phyloP scores from a whole-genome alignment of 768 basidiomycete species.

The Lactarius pseudohatsudake region DNA sequence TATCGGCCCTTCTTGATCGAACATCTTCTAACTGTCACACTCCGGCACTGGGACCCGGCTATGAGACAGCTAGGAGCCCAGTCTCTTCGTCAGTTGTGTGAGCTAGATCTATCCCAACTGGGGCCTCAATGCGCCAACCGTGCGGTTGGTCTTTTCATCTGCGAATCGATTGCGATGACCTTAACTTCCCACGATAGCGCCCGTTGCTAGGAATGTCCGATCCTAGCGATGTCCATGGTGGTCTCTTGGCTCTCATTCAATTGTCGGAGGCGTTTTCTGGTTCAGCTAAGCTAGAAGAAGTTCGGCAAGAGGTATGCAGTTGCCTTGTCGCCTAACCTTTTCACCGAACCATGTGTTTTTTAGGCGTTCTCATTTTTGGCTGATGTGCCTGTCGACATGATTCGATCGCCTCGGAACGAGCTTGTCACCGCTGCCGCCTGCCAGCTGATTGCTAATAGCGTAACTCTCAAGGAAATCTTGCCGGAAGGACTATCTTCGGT shows the following conservation, averaged over 20 bases:
- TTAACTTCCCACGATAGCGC: constrained; percentile 41
- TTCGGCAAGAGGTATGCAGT: constrained; percentile 45
- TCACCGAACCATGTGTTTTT: constrained; percentile 4
- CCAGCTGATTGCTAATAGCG: constrained; percentile 60
- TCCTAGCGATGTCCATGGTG: constrained; percentile 74
- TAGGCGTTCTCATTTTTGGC: constrained; percentile 69
- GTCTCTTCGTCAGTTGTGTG: constrained; percentile 68
- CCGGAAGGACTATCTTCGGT: constrained; percentile 43
- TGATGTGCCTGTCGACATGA: constrained; percentile 53
- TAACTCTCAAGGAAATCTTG: constrained; percentile 58
- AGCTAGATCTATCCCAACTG: constrained; percentile 53
- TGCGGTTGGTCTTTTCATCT: constrained; percentile 46
- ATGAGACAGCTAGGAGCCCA: constrained; percentile 79
- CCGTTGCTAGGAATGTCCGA: constrained; percentile 64
- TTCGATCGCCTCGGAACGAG: constrained; percentile 68
- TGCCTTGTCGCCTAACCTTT: background rate
- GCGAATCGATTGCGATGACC: constrained; percentile 27
- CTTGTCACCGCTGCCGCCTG: constrained; percentile 73
- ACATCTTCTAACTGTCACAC: constrained; percentile 69
- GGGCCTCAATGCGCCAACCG: constrained; percentile 50
- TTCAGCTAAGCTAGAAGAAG: constrained; percentile 19
- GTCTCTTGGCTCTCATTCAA: constrained; percentile 69
- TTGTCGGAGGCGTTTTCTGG: constrained; percentile 61
- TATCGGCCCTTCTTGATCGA: constrained; percentile 70
- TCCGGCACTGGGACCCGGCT: constrained; percentile 86